Evolutionary conservation across 2,329 filamentous ascomycete genomes (phyloP).

Genomic region (Penicillium polonicum): DNA sequence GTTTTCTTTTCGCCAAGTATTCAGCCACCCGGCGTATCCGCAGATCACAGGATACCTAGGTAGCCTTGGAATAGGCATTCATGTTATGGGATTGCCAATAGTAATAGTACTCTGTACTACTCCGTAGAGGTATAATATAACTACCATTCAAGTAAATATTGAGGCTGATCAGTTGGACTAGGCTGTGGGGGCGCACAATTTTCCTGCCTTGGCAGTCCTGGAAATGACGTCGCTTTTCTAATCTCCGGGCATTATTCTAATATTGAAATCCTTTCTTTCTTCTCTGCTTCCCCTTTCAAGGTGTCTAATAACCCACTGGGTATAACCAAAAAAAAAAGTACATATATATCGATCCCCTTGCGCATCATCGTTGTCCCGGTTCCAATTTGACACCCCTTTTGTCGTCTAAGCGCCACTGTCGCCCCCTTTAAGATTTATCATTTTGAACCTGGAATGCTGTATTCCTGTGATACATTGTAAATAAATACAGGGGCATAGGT

Average conservation of each 20-base stretch:
- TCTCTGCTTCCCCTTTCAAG: background rate
- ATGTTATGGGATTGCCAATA: background rate
- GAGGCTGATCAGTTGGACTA: background rate
- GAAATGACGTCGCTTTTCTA: background rate
- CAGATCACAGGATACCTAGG: background rate
- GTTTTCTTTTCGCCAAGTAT: background rate
- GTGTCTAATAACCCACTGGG: background rate
- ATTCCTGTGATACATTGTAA: background rate
- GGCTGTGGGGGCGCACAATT: background rate
- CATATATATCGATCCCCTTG: background rate
- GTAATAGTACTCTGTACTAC: background rate
- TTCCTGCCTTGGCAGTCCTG: conserved; percentile 4
- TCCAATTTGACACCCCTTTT: background rate
- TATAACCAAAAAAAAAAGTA: background rate
- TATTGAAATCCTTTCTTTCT: background rate
- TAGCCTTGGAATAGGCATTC: background rate
- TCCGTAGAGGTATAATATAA: background rate
- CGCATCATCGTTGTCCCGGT: conserved; percentile 1
- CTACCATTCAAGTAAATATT: background rate
- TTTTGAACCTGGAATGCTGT: conserved; percentile 1
- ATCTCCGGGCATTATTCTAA: background rate
- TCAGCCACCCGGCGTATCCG: conserved; percentile 2
- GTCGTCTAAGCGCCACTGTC: conserved; percentile 5
- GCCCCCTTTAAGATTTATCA: background rate
- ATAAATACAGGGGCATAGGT: conserved; percentile 5